phyloP scores from a whole-genome alignment of 2,329 filamentous ascomycete species.

The Neophaeococcomyces aloes region DNA sequence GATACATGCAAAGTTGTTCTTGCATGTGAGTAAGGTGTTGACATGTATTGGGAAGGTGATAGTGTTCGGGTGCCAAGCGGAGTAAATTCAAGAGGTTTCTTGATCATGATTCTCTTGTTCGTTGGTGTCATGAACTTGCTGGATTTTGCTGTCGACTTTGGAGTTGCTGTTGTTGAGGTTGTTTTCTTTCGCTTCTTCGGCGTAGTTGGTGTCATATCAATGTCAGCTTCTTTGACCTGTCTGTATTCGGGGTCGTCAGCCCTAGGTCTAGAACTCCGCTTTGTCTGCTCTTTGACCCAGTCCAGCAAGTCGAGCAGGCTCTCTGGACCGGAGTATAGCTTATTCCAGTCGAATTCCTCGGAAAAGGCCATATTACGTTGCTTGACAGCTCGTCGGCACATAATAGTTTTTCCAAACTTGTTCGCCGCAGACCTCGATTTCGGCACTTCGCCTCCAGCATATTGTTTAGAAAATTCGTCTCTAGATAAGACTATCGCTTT shows the following conservation, averaged over 20 bases:
- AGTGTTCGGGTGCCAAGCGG: slow-evolving; percentile 82
- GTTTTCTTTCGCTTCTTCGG: slow-evolving; percentile 46
- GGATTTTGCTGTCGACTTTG: slow-evolving; percentile 30
- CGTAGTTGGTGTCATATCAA: slow-evolving; percentile 35
- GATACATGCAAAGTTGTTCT: slow-evolving; percentile 85
- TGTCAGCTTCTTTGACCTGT: slow-evolving; percentile 25
- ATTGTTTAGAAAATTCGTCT: slow-evolving; percentile 54
- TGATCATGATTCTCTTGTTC: slow-evolving; percentile 60
- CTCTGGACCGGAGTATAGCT: slow-evolving; percentile 58
- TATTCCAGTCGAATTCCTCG: slow-evolving; percentile 84
- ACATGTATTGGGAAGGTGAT: slow-evolving; percentile 56
- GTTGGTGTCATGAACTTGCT: slow-evolving; percentile 51
- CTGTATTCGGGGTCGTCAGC: slow-evolving; percentile 17
- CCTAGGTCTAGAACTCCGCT: slow-evolving; percentile 32
- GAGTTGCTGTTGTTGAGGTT: slow-evolving; percentile 34
- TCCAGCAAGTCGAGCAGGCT: slow-evolving; percentile 57
- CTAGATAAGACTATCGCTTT: slow-evolving; percentile 72
- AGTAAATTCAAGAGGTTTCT: slow-evolving; percentile 89
- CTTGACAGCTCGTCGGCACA: slow-evolving; percentile 84
- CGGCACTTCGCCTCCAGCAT: slow-evolving; percentile 65
- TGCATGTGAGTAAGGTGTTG: slow-evolving; percentile 85
- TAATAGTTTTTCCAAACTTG: slow-evolving; percentile 74
- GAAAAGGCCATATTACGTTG: slow-evolving; percentile 83
- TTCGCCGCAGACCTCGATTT: slow-evolving; percentile 49
- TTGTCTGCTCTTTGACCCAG: slow-evolving; percentile 61